Evolutionary conservation across 2,329 filamentous ascomycete genomes (phyloP).

Genomic region (Colletotrichum abscissum): DNA sequence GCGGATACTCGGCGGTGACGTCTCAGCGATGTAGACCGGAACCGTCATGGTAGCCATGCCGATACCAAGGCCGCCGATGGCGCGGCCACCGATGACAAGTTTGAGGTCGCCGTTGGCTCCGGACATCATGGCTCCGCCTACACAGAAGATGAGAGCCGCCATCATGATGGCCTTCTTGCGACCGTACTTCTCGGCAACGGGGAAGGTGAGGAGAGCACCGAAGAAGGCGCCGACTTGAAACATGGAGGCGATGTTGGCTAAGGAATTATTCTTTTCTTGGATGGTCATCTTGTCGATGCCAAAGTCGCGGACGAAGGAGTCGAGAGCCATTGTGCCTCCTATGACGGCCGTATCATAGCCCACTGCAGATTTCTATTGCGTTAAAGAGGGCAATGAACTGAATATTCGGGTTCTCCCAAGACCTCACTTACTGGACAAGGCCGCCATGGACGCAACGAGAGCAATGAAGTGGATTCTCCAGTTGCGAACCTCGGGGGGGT

Average conservation of each 20-base stretch:
- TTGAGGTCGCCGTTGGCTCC: conserved; percentile 45
- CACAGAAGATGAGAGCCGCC: conserved; percentile 53
- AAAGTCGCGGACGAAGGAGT: conserved; percentile 50
- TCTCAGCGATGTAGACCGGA: conserved; percentile 55
- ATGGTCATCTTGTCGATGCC: conserved; percentile 42
- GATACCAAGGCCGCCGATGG: conserved; percentile 62
- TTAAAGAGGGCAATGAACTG: no score
- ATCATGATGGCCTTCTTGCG: conserved; percentile 59
- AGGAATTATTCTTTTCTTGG: conserved; percentile 44
- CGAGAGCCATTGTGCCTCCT: conserved; percentile 51
- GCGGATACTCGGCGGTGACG: conserved; percentile 60
- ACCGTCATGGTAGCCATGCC: conserved; percentile 61
- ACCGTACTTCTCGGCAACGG: conserved; percentile 59
- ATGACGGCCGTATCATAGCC: conserved; percentile 54
- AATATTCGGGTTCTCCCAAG: no score
- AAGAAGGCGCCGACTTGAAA: conserved; percentile 44
- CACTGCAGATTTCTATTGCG: conserved; percentile 37
- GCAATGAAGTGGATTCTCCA: no score
- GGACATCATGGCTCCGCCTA: conserved; percentile 49
- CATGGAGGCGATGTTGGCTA: conserved; percentile 44
- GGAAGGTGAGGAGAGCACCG: conserved; percentile 53
- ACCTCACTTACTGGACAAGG: no score
- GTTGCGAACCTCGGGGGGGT: no score
- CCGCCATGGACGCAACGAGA: no score
- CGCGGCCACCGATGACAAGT: conserved; percentile 59